Base-by-base conservation (phyloP, 345 rosid genomes). In the Microthlaspi erraticum region DNA sequence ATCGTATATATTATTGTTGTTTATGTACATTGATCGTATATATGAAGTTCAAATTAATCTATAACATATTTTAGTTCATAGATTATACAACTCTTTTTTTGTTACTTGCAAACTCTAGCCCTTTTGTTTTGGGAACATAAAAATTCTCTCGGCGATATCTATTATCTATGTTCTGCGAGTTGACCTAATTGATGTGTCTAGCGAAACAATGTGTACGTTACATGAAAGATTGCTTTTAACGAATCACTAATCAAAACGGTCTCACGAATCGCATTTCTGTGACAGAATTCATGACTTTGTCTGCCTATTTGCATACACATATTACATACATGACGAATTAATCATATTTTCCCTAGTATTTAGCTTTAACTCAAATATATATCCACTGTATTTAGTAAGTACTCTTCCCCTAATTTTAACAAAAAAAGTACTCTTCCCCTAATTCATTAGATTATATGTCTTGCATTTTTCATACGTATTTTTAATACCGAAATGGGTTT, bases 231-330 rank as follows among this genome's bases (percentile, higher is more conserved):
- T 52, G 71, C 51, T 49, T 66, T 39, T 62, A 52, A n/a, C 45
- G 32, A 61, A 42, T 23, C 56, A 71, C 49, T 36, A 46, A 33
- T 10, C 5, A 6, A 56, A 68, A 32, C 19, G 44, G 75, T 51
- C 60, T 61, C 68, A 41, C 37, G 37, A 61, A 71, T 61, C 62
- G 62, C 68, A 71, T 52, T 71, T 71, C 17, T 52, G 7, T 61
- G 53, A 18, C 37, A 61, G 42, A 61, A 51, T 71, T 71, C 41
- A 71, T 61, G 50, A 51, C 68, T 13, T 32, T 71, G 75, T 71
- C 75, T 52, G 68, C 75, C 54, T 71, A 52, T 61, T 41, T 61
- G 45, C 29, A 33, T 42, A 71, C 62, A 60, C 34, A 12, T n/a
- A 41, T 19, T 54, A 60, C 34, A 12, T n/a, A 41, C n/a, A 51